Conservation (phyloP, 306 rosid genomes). For the Nissolia schottii region DNA sequence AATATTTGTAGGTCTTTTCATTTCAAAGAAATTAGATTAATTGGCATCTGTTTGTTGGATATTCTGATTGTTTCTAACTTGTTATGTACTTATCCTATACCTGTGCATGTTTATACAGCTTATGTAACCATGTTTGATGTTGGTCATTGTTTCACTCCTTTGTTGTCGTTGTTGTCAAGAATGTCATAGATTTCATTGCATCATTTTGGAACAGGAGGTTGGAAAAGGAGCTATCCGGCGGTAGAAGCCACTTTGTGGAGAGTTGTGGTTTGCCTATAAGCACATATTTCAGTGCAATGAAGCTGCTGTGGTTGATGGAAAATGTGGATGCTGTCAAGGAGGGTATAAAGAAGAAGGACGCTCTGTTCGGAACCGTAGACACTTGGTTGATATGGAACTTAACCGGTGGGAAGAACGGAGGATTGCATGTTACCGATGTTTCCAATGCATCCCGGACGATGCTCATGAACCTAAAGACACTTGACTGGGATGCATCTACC, state of each 20-base stretch:
- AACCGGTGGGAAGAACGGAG: slow-evolving; percentile 70
- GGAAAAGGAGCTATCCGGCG: slow-evolving; percentile 77
- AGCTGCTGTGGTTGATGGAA: slow-evolving; percentile 81
- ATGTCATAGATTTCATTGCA: not conserved
- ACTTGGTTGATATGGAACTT: slow-evolving; percentile 92
- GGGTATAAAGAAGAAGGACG: slow-evolving; percentile 63
- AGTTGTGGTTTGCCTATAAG: slow-evolving; percentile 86
- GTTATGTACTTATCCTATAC: not conserved
- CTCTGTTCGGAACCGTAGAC: slow-evolving; percentile 82
- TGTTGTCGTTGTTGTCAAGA: not conserved
- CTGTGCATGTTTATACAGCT: not conserved
- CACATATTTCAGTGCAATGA: slow-evolving; percentile 80
- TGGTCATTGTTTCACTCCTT: not conserved
- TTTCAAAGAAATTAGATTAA: not conserved
- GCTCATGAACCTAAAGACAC: slow-evolving; percentile 86
- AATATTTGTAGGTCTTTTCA: not conserved
- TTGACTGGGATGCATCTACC: slow-evolving; percentile 65
- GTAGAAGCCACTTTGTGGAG: slow-evolving; percentile 67
- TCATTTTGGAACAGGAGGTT: slow-evolving; percentile 46
- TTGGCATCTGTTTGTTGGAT: not conserved
- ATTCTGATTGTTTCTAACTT: not conserved
- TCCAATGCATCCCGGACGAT: slow-evolving; percentile 87
- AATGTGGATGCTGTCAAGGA: slow-evolving; percentile 60
- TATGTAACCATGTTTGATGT: not conserved
- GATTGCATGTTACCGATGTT: slow-evolving; percentile 78